Conservation (phyloP, 2,329 filamentous ascomycete species). For the Penicillium sp. region DNA sequence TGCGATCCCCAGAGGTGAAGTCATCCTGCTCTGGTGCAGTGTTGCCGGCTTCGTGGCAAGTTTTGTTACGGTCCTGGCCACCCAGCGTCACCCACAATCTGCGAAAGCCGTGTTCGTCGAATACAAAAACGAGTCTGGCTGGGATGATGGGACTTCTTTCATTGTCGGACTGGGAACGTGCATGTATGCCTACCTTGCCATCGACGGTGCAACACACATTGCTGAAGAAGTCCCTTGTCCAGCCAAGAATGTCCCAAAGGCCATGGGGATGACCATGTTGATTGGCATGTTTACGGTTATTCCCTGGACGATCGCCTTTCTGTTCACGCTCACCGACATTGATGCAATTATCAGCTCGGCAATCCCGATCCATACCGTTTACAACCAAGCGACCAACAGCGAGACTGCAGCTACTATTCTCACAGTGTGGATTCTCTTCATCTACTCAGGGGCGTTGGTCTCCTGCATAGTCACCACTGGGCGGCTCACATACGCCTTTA, state of each 20-base stretch:
- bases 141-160: constrained; percentile 23
- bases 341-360: constrained; percentile 13
- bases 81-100: constrained; percentile 8
- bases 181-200: constrained; percentile 27
- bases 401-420: constrained; percentile 14
- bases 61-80: constrained; percentile 28
- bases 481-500: constrained; percentile 13
- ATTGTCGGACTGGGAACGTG: constrained; percentile 25
- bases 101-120: constrained; percentile 10
- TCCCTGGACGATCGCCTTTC: constrained; percentile 17
- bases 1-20: constrained; percentile 13
- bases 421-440: constrained; percentile 28
- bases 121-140: constrained; percentile 25
- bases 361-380: constrained; percentile 20
- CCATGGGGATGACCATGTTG: constrained; percentile 20
- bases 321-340: constrained; percentile 22
- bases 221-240: constrained; percentile 25
- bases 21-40: constrained; percentile 17
- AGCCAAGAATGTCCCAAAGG: constrained; percentile 17
- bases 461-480: constrained; percentile 10
- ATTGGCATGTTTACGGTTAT: constrained; percentile 20
- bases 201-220: constrained; percentile 25
- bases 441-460: constrained; percentile 41
- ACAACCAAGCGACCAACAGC: constrained; percentile 17
- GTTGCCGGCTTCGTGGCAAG: constrained; percentile 24